These are phyloP conservation scores for Paecilomyces sp. DNA, from an alignment of 2,329 filamentous ascomycete genomes.

Conservation along the genomic window DNA sequence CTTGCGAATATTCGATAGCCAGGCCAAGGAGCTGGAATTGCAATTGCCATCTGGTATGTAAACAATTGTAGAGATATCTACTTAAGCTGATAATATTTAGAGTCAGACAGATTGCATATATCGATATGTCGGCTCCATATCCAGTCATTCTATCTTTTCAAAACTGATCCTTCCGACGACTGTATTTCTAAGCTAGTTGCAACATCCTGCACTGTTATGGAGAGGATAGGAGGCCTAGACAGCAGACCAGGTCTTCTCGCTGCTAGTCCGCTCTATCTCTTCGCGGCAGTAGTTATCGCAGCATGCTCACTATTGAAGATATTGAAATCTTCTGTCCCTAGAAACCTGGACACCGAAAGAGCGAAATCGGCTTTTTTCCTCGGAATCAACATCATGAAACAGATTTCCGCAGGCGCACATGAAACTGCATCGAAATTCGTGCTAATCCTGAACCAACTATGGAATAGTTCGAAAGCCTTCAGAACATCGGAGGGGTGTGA, in stretches of 20 bases:
- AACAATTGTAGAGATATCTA: background rate
- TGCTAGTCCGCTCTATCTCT: conserved; percentile 20
- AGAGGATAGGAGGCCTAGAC: conserved; percentile 17
- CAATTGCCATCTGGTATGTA: conserved; percentile 23
- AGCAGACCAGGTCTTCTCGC: conserved; percentile 13
- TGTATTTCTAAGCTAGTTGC: conserved; percentile 19
- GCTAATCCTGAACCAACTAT: conserved; percentile 28
- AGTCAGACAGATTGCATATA: conserved; percentile 22
- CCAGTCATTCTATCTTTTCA: conserved; percentile 30
- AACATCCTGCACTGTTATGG: conserved; percentile 24
- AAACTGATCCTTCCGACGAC: conserved; percentile 19
- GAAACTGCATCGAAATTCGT: conserved; percentile 28
- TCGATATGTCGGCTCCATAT: conserved; percentile 24
- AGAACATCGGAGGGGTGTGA: conserved; percentile 30
- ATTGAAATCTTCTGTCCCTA: conserved; percentile 26
- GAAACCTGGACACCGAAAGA: conserved; percentile 24
- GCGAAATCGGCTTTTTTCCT: conserved; percentile 27
- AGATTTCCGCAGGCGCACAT: conserved; percentile 28
- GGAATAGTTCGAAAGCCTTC: conserved; percentile 36
- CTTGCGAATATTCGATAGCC: conserved; percentile 27
- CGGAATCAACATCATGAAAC: conserved; percentile 31
- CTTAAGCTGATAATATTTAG: conserved; percentile 9
- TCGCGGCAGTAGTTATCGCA: conserved; percentile 23
- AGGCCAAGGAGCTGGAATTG: conserved; percentile 28
- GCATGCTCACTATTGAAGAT: conserved; percentile 28